Base-by-base conservation (phyloP, 805 yeast species). In the Zygosaccharomyces rouxii region DNA sequence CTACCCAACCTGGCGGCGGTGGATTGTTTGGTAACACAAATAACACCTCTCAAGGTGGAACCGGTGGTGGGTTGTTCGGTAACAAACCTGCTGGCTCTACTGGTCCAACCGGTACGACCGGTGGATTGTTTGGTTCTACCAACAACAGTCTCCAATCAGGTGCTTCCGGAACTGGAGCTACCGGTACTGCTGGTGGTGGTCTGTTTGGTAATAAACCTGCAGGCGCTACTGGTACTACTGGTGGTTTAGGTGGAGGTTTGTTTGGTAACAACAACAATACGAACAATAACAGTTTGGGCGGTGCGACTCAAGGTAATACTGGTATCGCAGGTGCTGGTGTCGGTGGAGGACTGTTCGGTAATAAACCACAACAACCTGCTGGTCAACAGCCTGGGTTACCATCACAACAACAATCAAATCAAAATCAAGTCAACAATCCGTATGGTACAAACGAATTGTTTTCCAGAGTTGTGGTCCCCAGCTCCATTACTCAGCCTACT, bases 361-460 rank as follows among this genome's bases (percentile, higher is more conserved):
- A 56, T 46, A 63, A 58, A 23, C 54, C 55, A 16, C 56, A 51
- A 44, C 54, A 51, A 41, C 52, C 52, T 29, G 50, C 53, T 21
- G 45, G 44, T 7, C 42, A 46, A 26, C 50, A 43, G 11, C 42
- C 38, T 7, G 45, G 44, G 11, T 38, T 38, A 5, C 54, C 50
- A 21, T 57, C 54, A 41, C 64, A 55, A 46, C 67, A 57, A 33
- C 66, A 66, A 22, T 58, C 54, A 46, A 57, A 55, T 47, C 65
- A 62, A 52, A 70, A 46, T 68, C 75, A 38, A 56, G 69, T 49
- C 73, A 74, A 50, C 33, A 58, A 64, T 62, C 96, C 97, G 38
- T 90, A 87, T 62, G 95, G 96, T 1, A 76, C 79, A 42, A 83
- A 83, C 57, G 86, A 89, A 5, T 71, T 90, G 45, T 88, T 86